These are phyloP conservation scores for Phoma sp. DNA, from an alignment of 2,329 filamentous ascomycete genomes.

Conservation along the genomic window DNA sequence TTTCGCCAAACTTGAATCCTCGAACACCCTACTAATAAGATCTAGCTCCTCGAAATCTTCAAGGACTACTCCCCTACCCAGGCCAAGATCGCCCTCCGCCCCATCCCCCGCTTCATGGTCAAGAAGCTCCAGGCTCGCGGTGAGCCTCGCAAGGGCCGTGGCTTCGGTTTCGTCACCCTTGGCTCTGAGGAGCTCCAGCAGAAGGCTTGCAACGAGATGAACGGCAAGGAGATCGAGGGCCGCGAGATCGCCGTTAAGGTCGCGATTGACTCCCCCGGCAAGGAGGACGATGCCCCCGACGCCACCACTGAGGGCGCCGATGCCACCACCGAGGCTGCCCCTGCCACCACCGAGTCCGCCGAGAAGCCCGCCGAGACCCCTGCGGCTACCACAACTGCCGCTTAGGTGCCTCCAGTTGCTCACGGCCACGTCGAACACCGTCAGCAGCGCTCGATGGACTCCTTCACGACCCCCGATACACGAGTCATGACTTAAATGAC, in stretches of 20 bases:
- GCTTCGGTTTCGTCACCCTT: conserved; percentile 97
- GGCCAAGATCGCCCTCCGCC: conserved; percentile 97
- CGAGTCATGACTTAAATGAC: conserved; percentile 24
- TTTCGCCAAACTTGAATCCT: conserved; percentile 9
- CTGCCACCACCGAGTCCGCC: conserved; percentile 33
- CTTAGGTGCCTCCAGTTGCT: conserved; percentile 42
- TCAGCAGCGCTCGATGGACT: conserved; percentile 17
- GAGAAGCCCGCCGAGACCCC: conserved; percentile 25
- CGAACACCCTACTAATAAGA: conserved; percentile 18
- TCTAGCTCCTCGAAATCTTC: conserved; percentile 96
- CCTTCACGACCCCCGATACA: conserved; percentile 14
- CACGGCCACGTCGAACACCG: conserved; percentile 28
- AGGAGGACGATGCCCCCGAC: conserved; percentile 81
- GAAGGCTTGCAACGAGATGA: conserved; percentile 98
- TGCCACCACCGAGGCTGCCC: conserved; percentile 27
- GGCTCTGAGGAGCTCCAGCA: conserved; percentile 94
- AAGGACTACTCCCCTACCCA: conserved; percentile 88
- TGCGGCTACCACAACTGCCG: conserved; percentile 39
- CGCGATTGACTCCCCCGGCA: conserved; percentile 98
- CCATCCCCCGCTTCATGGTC: conserved; percentile 99
- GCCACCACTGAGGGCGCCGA: conserved; percentile 53
- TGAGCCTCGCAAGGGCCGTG: conserved; percentile 98
- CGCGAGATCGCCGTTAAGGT: conserved; percentile 99
- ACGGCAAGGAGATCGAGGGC: conserved; percentile 98
- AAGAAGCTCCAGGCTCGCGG: conserved; percentile 99